Base-by-base conservation (phyloP, 768 basidiomycete genomes). In the Tephrocybe rancida region DNA sequence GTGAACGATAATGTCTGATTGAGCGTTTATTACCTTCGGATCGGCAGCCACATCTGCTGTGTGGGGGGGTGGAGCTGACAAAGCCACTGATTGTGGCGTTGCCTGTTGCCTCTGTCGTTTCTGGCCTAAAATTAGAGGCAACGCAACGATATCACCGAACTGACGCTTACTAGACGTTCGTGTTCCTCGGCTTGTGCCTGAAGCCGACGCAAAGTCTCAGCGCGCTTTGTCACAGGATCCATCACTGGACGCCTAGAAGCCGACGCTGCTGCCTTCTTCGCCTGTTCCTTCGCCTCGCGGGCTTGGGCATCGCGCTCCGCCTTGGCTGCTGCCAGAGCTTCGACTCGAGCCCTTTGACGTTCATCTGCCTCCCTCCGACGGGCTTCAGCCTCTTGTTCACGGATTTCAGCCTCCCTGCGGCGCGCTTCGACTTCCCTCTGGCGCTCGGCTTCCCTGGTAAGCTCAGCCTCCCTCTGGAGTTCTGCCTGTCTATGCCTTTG, bases 141-240 rank as follows among this genome's bases (percentile, higher is more conserved):
- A 24, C 19, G 21, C 5, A 14, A 30, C 22, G 4, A 22, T 18
- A 48, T 19, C 41, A 27, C 9, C 5, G 25, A n/a, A 14, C 14
- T 29, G n/a, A 44, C 26, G 44, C 60, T 46, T 10, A 63, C 66
- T 57, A 47, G 42, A 44, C 62, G 60, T 11, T 56, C 52, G 26
- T 61, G 59, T 45, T 64, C 63, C 46, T 65, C 63, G 21, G 64
- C 66, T 49, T 67, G 64, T 22, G 47, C 61, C 26, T 61, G 57
- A 7, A 65, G 57, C 27, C 66, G 66, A 21, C 57, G 55, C 22
- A 64, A 26, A 16, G 60, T 62, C 41, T 65, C 63, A 10, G 60
- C 61, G 5, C 61, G 59, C 54, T 64, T 65, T 38, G 59, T 62
- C 8, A 44, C 49, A 25, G 38, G 42, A 27, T 49, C 56, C n/a